A percentile compares a stretch with the other conserved stretches of the same genome.
Conservation (phyloP, 2,329 filamentous ascomycete species). For the Venturia pyrina region DNA sequence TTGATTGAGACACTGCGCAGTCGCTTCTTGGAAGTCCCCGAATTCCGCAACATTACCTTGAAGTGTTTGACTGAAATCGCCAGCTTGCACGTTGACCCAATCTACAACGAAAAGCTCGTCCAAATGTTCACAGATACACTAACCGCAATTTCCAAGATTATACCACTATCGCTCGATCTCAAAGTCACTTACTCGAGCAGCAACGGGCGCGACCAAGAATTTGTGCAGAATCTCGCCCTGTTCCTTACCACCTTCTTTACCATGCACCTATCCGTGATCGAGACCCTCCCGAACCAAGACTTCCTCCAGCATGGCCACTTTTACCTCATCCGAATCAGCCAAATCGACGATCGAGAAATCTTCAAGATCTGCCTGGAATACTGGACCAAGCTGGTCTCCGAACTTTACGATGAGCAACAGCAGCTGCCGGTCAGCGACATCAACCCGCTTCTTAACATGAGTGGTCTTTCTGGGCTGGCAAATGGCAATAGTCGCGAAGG, state of each 20-base stretch:
- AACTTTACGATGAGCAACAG: slow-evolving; percentile 99
- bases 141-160: slow-evolving; percentile 85
- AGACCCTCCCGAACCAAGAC: slow-evolving; percentile 89
- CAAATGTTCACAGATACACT: slow-evolving; percentile 98
- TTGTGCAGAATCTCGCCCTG: slow-evolving; percentile 90
- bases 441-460: slow-evolving; percentile 78
- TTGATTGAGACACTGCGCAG: slow-evolving; percentile 91
- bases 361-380: slow-evolving; percentile 99
- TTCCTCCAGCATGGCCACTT: slow-evolving; percentile 94
- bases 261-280: slow-evolving; percentile 78
- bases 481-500: slow-evolving; percentile 82
- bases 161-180: slow-evolving; percentile 80
- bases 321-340: slow-evolving; percentile 94
- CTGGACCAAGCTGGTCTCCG: slow-evolving; percentile 96
- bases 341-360: slow-evolving; percentile 97
- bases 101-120: slow-evolving; percentile 90
- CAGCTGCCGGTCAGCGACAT: slow-evolving; percentile 85
- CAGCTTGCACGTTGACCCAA: slow-evolving; percentile 73
- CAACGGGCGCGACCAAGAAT: slow-evolving; percentile 90
- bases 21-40: slow-evolving; percentile 82
- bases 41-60: slow-evolving; percentile 93
- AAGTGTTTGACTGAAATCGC: slow-evolving; percentile 98
- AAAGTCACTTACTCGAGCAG: slow-evolving; percentile 86
- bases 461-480: slow-evolving; percentile 52
- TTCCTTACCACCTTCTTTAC: slow-evolving; percentile 97